Base-by-base conservation (phyloP, 1,139 yeast genomes). In the Geotrichum fermentans region DNA sequence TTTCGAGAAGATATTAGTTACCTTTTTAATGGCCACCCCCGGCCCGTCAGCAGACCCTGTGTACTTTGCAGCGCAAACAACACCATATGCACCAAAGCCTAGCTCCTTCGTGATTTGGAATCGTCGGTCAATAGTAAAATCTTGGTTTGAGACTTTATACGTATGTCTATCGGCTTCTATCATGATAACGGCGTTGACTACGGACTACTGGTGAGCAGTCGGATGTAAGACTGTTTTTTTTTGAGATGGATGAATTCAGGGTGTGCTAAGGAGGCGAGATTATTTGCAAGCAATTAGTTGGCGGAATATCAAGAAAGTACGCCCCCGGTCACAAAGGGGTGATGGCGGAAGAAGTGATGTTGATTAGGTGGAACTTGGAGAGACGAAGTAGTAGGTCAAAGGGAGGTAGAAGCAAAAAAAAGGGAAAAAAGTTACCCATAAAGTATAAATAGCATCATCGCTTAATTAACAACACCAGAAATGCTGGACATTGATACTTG, bases 31-130 rank as follows among this genome's bases (percentile, higher is more conserved):
- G 39, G 98, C 98, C 14, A 47, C 45, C 14, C 74, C 73, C 14
- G 72, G 73, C 16, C 67, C 65, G 51, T 85, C 92, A 20, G 80
- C 78, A 1, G 78, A 72, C 48, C 80, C 83, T 4, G 77, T 72
- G 66, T 90, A 90, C 61, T 80, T 79, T 29, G 98, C 97, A 1
- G 96, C 85, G 62, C 96, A 92, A 4, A 92, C 97, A 5, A 90
- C 81, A 29, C 98, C 98, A 63, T 92, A 92, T 0, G 98, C 97
- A 3, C 98, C 98, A 61, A 90, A 96, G 24, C 98, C 98, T 44
- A 92, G 75, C 60, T 49, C 50, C 28, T 51, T 51, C 17, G 51
- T 47, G 35, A 51, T 51, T 35, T 51, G 51, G 34, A 51, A 51
- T 17, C 53, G 36, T 8, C 50, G 35, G 37, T 51, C 53, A 35